phyloP scores from a whole-genome alignment of 192 early-diverging fungal species.

The Backusella macrospora region DNA sequence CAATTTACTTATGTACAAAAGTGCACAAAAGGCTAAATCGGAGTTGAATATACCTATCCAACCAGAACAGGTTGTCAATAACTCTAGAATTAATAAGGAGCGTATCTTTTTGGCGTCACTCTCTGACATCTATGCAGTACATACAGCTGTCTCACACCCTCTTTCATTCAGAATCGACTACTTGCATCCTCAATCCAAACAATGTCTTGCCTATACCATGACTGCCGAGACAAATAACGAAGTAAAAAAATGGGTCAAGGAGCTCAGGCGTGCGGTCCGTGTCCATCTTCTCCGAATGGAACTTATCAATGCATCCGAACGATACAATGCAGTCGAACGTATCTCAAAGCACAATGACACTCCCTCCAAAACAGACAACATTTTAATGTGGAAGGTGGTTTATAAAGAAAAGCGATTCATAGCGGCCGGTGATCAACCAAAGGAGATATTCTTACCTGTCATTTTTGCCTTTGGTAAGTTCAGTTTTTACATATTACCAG shows the following conservation, averaged over 20 bases:
- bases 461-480: conserved; percentile 36
- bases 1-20: conserved; percentile 34
- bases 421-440: background rate
- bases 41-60: conserved; percentile 14
- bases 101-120: background rate
- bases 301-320: conserved; percentile 13
- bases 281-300: conserved; percentile 17
- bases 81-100: background rate
- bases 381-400: conserved; percentile 31
- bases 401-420: conserved; percentile 18
- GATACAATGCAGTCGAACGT: conserved; percentile 19
- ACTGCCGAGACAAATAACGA: conserved; percentile 18
- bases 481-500: conserved; percentile 35
- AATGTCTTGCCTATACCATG: background rate
- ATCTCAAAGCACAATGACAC: conserved; percentile 33
- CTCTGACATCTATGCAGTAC: conserved; percentile 25
- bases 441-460: conserved; percentile 27
- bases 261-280: conserved; percentile 7
- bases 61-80: background rate
- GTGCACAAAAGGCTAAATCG: conserved; percentile 21
- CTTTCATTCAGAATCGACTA: conserved; percentile 36
- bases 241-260: conserved; percentile 30
- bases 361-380: conserved; percentile 15
- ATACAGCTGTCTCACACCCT: background rate
- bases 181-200: conserved; percentile 21